phyloP scores from a whole-genome alignment of 257 asterid species.

The Salvia miltiorrhiza region DNA sequence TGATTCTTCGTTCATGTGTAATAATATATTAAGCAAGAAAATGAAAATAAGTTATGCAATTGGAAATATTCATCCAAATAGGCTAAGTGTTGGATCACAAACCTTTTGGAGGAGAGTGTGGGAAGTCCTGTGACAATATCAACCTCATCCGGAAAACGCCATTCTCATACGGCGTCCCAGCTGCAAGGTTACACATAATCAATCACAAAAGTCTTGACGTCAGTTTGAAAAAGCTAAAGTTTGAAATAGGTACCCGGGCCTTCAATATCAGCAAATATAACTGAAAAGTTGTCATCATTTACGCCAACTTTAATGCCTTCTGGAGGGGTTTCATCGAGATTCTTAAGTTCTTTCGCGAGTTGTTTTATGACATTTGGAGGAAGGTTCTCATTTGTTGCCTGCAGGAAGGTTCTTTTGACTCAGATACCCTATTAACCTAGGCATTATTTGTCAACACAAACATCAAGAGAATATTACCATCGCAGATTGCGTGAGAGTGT shows the following conservation, averaged over 20 bases:
- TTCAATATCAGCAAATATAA: constrained; percentile 85
- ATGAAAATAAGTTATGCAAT: background rate
- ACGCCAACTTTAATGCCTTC: constrained; percentile 96
- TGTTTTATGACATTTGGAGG: constrained; percentile 94
- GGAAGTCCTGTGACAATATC: constrained; percentile 85
- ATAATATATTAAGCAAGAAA: background rate
- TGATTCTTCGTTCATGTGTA: background rate
- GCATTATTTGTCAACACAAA: background rate
- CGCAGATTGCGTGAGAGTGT: constrained; percentile 2
- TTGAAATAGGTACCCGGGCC: constrained; percentile 71
- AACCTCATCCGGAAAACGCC: constrained; percentile 91
- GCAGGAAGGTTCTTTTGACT: constrained; percentile 65
- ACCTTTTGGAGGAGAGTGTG: constrained; percentile 96
- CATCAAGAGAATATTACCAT: constrained; percentile 33
- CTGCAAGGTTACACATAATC: constrained; percentile 46
- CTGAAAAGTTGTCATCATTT: constrained; percentile 84
- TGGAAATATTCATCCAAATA: constrained; percentile 2
- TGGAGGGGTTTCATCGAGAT: constrained; percentile 91
- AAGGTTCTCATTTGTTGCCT: constrained; percentile 91
- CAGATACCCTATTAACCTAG: background rate
- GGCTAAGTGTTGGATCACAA: constrained; percentile 15
- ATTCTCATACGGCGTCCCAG: constrained; percentile 95
- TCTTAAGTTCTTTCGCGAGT: constrained; percentile 91
- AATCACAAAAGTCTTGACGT: constrained; percentile 18
- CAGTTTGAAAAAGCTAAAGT: constrained; percentile 7